Conservation (phyloP, 2,329 filamentous ascomycete genomes). For the Penicillium sp. region DNA sequence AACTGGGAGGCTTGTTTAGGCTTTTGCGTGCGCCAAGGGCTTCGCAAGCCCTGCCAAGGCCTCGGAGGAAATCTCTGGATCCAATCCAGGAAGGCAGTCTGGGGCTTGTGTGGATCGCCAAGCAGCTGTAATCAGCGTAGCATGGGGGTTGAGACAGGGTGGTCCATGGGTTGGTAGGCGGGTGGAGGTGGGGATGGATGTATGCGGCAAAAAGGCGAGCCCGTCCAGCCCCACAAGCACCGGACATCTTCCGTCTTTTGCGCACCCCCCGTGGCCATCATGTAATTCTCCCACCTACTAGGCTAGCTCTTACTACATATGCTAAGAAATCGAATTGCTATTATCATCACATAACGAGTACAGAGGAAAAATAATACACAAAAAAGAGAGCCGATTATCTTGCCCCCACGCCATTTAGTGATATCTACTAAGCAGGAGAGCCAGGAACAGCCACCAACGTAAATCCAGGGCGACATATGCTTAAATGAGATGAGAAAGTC, state of each 20-base stretch:
- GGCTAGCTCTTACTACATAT: not conserved
- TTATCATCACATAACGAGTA: not conserved
- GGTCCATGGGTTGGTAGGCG: not conserved
- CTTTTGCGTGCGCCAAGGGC: not conserved
- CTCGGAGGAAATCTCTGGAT: not conserved
- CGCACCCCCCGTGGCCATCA: not conserved
- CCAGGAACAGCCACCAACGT: not conserved
- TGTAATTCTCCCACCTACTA: not conserved
- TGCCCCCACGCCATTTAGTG: not conserved
- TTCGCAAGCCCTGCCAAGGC: not conserved
- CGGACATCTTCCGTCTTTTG: not conserved
- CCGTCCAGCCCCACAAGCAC: not conserved
- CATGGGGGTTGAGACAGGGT: not conserved
- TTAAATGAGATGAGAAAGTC: not conserved
- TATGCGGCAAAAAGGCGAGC: not conserved
- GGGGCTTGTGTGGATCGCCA: constrained; percentile 1
- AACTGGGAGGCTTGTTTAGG: not conserved
- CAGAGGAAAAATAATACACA: too few relatives aligned
- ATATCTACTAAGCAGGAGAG: too few relatives aligned
- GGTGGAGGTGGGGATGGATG: not conserved
- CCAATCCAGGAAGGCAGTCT: constrained; percentile 1
- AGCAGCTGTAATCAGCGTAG: not conserved
- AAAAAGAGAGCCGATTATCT: not conserved
- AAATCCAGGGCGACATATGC: not conserved
- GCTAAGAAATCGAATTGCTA: not conserved